Conservation (phyloP, 768 basidiomycete species). For the Cystobasidium ongulense region DNA sequence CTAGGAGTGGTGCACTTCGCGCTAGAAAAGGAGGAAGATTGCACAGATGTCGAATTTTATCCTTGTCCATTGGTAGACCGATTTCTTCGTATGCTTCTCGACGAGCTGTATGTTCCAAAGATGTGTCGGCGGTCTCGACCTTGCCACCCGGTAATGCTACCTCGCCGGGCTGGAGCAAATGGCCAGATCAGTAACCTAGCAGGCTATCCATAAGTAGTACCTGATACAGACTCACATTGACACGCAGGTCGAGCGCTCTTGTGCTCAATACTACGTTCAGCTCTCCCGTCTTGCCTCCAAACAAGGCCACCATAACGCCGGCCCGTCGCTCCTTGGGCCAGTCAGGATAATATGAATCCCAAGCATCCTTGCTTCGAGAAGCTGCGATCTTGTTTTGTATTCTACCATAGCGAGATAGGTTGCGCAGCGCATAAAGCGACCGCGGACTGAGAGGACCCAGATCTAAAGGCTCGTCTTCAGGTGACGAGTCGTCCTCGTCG, state of each 20-base stretch:
- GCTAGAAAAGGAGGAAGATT: conserved; percentile 39
- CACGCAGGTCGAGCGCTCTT: background rate
- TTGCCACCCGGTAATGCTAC: conserved; percentile 35
- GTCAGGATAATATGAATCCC: conserved; percentile 3
- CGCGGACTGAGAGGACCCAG: conserved; percentile 23
- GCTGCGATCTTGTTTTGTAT: background rate
- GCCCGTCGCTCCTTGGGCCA: conserved; percentile 22
- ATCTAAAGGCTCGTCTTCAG: conserved; percentile 1
- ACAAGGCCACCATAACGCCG: conserved; percentile 22
- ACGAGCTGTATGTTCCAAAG: conserved; percentile 32
- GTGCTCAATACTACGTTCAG: conserved; percentile 25
- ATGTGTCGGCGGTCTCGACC: conserved; percentile 13
- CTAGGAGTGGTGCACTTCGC: conserved; percentile 36
- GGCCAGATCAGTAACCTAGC: background rate
- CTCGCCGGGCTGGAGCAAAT: conserved; percentile 28
- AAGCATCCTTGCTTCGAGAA: background rate
- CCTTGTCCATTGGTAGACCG: conserved; percentile 35
- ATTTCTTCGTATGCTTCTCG: conserved; percentile 52
- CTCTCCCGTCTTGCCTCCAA: conserved; percentile 21
- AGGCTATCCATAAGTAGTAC: background rate
- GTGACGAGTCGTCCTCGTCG: conserved; percentile 12
- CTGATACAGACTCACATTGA: conserved; percentile 3
- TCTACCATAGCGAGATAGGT: conserved; percentile 12
- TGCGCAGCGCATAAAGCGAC: conserved; percentile 22
- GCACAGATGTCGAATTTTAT: conserved; percentile 36